Percentiles rank a stretch among this genome's conserved stretches.
Conservation (phyloP, 371 early-diverging fungal species). For the Mucor velutinosus region DNA sequence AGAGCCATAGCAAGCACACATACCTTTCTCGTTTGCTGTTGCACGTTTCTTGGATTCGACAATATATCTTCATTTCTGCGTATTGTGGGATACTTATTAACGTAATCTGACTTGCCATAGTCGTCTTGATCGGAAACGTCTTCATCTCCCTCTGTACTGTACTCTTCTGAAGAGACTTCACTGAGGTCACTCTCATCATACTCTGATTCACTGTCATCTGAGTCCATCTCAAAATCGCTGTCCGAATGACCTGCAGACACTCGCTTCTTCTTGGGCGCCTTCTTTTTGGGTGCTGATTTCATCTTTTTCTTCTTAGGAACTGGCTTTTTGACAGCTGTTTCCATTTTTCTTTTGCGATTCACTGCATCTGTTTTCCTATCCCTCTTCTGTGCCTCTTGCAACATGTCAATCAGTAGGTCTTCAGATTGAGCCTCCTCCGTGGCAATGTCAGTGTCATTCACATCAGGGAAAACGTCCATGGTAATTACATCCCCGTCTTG, state of each 20-base stretch:
- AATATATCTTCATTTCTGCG: neutral
- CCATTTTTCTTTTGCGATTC: conserved; percentile 8
- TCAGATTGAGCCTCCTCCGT: neutral
- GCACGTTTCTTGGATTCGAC: neutral
- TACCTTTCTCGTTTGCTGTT: neutral
- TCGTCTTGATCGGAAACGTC: too few species aligned
- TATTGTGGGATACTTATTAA: neutral
- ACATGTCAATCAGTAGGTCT: too few species aligned
- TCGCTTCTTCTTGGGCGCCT: conserved; percentile 20
- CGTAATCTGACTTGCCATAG: too few species aligned
- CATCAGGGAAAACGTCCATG: neutral
- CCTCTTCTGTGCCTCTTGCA: neutral
- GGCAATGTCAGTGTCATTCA: neutral
- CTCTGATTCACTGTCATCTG: conserved; percentile 5
- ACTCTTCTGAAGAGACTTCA: neutral
- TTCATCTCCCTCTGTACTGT: neutral
- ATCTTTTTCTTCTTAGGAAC: conserved; percentile 1
- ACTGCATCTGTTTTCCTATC: neutral
- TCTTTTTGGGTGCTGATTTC: neutral
- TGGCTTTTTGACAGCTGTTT: neutral
- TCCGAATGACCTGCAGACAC: conserved; percentile 15
- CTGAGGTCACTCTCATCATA: conserved; percentile 10
- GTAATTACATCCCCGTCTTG: neutral
- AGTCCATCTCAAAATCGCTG: conserved; percentile 18
- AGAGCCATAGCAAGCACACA: neutral